These are phyloP conservation scores for Rhazya stricta DNA, from an alignment of 257 asterid species.

Conservation along the genomic window DNA sequence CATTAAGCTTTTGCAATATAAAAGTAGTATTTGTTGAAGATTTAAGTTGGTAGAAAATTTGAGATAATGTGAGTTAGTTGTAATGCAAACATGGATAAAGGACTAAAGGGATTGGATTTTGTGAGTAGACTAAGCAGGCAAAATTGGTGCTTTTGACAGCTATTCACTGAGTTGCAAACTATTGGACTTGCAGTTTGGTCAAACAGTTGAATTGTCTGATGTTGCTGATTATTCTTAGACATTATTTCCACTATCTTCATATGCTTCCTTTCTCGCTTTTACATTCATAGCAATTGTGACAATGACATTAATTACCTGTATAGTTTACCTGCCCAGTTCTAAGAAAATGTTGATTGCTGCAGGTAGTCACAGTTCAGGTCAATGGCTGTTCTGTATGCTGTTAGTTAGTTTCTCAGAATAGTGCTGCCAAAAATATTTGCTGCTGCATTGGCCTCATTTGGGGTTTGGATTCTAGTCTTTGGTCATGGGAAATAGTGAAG, in stretches of 20 bases:
- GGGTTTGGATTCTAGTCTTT: conserved; percentile 3
- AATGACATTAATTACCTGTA: too few species aligned
- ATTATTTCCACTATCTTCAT: not conserved
- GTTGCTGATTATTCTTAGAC: not conserved
- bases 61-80: not conserved
- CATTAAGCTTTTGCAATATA: not conserved
- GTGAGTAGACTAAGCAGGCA: not conserved
- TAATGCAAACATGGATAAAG: not conserved
- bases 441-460: not conserved
- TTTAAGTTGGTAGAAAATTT: not conserved
- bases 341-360: not conserved
- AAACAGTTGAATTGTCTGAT: not conserved
- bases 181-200: not conserved
- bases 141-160: not conserved
- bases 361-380: not conserved
- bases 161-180: not conserved
- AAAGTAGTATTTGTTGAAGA: not conserved
- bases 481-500: conserved; percentile 76
- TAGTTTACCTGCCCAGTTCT: not conserved
- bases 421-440: conserved; percentile 19
- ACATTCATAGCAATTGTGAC: not conserved
- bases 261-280: not conserved
- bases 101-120: not conserved
- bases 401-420: not conserved
- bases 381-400: not conserved